These are phyloP conservation scores for Stagonosporopsis rhizophila DNA, from an alignment of 2,329 filamentous ascomycete species.

Conservation along the genomic window DNA sequence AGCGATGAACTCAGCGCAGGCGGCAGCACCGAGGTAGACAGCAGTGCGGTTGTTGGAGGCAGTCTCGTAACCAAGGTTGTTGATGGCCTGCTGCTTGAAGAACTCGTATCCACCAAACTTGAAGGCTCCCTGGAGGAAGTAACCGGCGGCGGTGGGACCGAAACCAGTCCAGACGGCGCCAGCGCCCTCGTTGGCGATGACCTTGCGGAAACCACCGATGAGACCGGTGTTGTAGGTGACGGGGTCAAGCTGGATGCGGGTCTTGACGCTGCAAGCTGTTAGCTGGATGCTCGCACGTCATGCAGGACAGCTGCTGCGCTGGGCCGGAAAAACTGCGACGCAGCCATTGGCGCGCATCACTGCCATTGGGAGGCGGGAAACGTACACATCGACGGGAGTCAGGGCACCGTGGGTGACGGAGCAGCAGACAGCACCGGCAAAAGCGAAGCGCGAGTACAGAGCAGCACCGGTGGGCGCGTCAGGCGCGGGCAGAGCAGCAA, in stretches of 20 bases:
- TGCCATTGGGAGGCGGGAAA: constrained; percentile 42
- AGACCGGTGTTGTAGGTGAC: constrained; percentile 87
- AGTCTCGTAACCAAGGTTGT: constrained; percentile 71
- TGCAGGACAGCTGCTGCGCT: constrained; percentile 18
- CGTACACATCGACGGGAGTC: constrained; percentile 99
- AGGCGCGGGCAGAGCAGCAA: constrained; percentile 54
- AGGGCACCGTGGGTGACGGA: constrained; percentile 96
- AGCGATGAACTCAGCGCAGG: constrained; percentile 69
- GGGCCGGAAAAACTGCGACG: constrained; percentile 16
- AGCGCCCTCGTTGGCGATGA: constrained; percentile 79
- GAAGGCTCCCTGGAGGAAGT: constrained; percentile 93
- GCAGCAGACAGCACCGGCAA: constrained; percentile 97
- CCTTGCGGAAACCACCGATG: constrained; percentile 85
- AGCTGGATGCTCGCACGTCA: constrained; percentile 32
- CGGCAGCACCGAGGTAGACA: constrained; percentile 76
- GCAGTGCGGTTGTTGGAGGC: constrained; percentile 80
- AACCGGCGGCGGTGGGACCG: constrained; percentile 85
- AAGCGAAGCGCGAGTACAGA: constrained; percentile 95
- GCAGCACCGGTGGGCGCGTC: constrained; percentile 66
- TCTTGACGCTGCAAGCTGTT: constrained; percentile 76
- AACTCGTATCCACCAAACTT: constrained; percentile 96
- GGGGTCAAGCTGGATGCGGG: constrained; percentile 91
- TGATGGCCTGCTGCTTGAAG: constrained; percentile 93
- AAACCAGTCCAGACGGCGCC: constrained; percentile 85
- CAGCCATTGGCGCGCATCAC: constrained; percentile 38